These are phyloP conservation scores for Gymnopilus junonius DNA, from an alignment of 768 basidiomycete species.

Conservation along the genomic window DNA sequence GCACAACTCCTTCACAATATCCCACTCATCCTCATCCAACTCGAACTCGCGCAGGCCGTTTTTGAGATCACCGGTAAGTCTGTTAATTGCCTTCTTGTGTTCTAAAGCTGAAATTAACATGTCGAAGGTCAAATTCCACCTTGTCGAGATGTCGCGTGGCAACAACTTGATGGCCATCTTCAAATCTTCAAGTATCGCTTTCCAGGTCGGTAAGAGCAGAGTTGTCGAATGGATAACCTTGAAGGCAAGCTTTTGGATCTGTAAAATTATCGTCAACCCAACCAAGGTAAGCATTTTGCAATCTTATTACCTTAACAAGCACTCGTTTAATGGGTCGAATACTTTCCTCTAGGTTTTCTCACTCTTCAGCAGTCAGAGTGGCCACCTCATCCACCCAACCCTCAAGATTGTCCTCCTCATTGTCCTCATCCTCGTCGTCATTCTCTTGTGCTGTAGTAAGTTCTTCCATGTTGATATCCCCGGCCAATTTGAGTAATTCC, in stretches of 20 bases:
- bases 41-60: background rate
- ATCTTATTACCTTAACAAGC: background rate
- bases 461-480: background rate
- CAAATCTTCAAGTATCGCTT: background rate
- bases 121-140: background rate
- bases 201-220: background rate
- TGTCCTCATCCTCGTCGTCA: background rate
- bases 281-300: too few species aligned
- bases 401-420: background rate
- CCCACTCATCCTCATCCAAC: background rate
- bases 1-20: background rate
- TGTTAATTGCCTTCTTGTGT: background rate
- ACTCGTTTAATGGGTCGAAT: background rate
- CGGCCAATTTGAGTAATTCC: background rate
- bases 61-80: background rate
- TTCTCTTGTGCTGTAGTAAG: background rate
- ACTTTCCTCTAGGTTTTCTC: background rate
- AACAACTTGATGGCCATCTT: background rate
- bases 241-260: too few species aligned
- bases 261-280: background rate
- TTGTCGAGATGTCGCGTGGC: background rate
- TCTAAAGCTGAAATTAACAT: background rate
- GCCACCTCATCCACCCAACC: background rate
- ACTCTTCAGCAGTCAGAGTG: background rate
- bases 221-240: too few species aligned